Evolutionary conservation across 345 rosid species (phyloP).

Genomic region (Euphorbia peplus): DNA sequence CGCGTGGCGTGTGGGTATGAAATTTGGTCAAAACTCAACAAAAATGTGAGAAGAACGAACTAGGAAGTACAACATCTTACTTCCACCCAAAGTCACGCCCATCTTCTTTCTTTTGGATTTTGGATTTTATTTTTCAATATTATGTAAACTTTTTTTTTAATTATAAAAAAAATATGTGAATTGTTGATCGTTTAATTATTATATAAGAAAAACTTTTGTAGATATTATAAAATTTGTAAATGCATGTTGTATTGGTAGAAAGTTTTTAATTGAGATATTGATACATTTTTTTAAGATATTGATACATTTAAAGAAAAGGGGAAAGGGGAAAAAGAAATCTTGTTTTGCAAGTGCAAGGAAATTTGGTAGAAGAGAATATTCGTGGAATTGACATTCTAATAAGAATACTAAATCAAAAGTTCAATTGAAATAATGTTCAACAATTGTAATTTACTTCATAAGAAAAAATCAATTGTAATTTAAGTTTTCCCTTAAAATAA

Average conservation of each 20-base stretch:
- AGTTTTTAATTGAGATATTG: not conserved
- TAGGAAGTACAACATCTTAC: not conserved
- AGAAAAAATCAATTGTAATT: too few species aligned
- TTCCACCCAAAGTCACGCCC: conserved; percentile 5
- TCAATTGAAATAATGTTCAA: too few species aligned
- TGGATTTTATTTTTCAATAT: not conserved
- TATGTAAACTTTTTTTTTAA: too few species aligned
- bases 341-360: conserved; percentile 7
- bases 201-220: too few species aligned
- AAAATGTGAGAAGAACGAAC: conserved; percentile 2
- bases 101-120: not conserved
- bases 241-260: not conserved
- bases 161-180: too few species aligned
- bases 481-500: too few species aligned
- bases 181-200: too few species aligned
- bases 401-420: too few species aligned
- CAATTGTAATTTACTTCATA: too few species aligned
- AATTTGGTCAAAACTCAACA: conserved; percentile 1
- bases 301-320: not conserved
- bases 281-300: not conserved
- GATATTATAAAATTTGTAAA: too few species aligned
- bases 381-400: too few species aligned
- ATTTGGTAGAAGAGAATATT: not conserved
- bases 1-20: not conserved
- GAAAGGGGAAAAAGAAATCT: not conserved